These are phyloP conservation scores for Pyricularia pennisetigena DNA, from an alignment of 2,329 filamentous ascomycete species.

Conservation along the genomic window DNA sequence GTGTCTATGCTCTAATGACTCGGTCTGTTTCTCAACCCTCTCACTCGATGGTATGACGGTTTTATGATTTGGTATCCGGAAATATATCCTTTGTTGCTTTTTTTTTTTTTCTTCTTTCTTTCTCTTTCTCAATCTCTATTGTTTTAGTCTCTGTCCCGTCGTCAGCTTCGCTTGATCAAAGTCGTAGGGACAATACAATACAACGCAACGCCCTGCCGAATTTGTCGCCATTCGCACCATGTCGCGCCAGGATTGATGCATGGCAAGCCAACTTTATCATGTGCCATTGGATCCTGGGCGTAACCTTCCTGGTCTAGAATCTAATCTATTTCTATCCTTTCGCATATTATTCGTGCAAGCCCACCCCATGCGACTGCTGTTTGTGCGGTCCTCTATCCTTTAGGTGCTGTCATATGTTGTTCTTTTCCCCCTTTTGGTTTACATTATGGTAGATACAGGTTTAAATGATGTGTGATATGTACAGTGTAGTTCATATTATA, in stretches of 20 bases:
- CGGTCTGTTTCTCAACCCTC: background rate
- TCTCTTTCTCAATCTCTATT: background rate
- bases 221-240: background rate
- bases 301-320: too few relatives aligned
- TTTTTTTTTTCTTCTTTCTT: background rate
- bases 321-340: too few relatives aligned
- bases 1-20: background rate
- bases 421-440: background rate
- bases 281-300: too few relatives aligned
- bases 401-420: background rate
- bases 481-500: background rate
- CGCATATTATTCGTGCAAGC: too few relatives aligned
- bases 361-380: too few relatives aligned
- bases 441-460: background rate
- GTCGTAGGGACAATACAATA: background rate
- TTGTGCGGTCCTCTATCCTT: too few relatives aligned
- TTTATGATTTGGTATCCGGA: slow-evolving; percentile 1
- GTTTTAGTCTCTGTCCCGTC: background rate
- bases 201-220: background rate
- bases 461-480: background rate
- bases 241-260: too few relatives aligned
- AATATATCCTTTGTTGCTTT: background rate
- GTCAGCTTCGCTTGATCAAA: background rate
- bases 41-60: background rate
- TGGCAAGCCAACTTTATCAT: too few relatives aligned